phyloP scores from a whole-genome alignment of 2,329 filamentous ascomycete genomes.

The Chrysoporthe cubensis region DNA sequence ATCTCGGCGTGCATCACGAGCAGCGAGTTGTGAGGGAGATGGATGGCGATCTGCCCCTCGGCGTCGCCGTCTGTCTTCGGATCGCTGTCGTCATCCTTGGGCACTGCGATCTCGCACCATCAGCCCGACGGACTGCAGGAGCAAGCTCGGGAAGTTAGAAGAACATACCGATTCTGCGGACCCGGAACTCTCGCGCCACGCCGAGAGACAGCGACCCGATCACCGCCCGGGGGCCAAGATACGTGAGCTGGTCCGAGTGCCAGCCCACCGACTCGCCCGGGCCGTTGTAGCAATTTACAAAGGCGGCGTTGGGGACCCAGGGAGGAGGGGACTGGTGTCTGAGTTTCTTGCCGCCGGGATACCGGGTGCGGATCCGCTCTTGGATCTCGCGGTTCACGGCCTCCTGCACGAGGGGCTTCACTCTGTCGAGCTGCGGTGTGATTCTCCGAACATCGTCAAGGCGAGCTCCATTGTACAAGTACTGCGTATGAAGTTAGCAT shows the following conservation, averaged over 20 bases:
- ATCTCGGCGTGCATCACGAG: conserved; percentile 97
- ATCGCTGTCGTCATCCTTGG: conserved; percentile 63
- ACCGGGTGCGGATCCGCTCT: conserved; percentile 68
- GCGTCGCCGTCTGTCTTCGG: conserved; percentile 53
- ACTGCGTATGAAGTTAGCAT: conserved; percentile 41
- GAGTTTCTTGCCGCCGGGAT: conserved; percentile 73
- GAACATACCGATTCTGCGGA: conserved; percentile 64
- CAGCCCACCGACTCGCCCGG: conserved; percentile 84
- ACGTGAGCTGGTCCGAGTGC: conserved; percentile 86
- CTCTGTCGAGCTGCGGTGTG: conserved; percentile 72
- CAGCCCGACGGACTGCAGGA: not conserved
- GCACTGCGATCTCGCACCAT: conserved; percentile 30
- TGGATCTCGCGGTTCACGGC: conserved; percentile 80
- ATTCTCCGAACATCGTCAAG: conserved; percentile 77
- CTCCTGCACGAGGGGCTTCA: conserved; percentile 71
- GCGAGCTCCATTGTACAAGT: conserved; percentile 80
- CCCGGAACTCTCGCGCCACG: conserved; percentile 90
- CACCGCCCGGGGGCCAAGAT: conserved; percentile 83
- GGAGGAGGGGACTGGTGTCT: conserved; percentile 72
- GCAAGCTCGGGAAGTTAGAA: conserved; percentile 57
- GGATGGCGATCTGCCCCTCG: conserved; percentile 87
- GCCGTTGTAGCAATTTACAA: conserved; percentile 93
- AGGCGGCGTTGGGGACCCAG: conserved; percentile 88
- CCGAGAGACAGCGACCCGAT: conserved; percentile 91
- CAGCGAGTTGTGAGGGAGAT: conserved; percentile 91